These are phyloP conservation scores for Paramecium sexaurelia DNA, from an alignment of 73 alveolate genomes.

Conservation along the genomic window DNA sequence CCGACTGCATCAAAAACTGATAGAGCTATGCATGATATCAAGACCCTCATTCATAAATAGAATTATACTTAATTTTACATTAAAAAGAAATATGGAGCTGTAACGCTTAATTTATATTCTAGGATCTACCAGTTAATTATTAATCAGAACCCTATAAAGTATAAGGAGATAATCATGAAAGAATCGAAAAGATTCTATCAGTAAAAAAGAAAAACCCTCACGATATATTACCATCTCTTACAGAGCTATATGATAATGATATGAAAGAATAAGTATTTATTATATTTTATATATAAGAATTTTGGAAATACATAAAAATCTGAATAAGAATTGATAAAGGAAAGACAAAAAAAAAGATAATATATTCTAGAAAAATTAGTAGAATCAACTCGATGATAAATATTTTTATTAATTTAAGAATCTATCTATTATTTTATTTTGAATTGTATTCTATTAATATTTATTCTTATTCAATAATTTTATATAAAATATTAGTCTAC, in stretches of 20 bases:
- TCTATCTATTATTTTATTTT: no score
- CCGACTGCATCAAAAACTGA: neutral
- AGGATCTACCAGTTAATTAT: conserved; percentile 74
- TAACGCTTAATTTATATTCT: neutral
- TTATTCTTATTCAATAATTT: no score
- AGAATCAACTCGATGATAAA: neutral
- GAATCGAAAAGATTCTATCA: conserved; percentile 64
- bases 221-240: conserved; percentile 65
- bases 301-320: conserved; percentile 52
- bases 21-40: conserved; percentile 34
- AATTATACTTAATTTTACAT: conserved; percentile 58
- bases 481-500: no score
- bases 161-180: conserved; percentile 58
- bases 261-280: conserved; percentile 2
- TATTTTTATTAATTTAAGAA: no score
- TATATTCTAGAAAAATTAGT: conserved; percentile 56
- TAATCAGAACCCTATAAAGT: conserved; percentile 72
- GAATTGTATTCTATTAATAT: no score
- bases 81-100: conserved; percentile 69
- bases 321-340: conserved; percentile 52
- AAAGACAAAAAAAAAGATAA: conserved; percentile 33
- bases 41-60: conserved; percentile 29
- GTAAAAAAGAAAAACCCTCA: conserved; percentile 63
- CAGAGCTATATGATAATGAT: conserved; percentile 59
- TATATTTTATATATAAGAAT: neutral